phyloP scores from a whole-genome alignment of 352 stramenopile genomes.

The Phytophthora brassicae region DNA sequence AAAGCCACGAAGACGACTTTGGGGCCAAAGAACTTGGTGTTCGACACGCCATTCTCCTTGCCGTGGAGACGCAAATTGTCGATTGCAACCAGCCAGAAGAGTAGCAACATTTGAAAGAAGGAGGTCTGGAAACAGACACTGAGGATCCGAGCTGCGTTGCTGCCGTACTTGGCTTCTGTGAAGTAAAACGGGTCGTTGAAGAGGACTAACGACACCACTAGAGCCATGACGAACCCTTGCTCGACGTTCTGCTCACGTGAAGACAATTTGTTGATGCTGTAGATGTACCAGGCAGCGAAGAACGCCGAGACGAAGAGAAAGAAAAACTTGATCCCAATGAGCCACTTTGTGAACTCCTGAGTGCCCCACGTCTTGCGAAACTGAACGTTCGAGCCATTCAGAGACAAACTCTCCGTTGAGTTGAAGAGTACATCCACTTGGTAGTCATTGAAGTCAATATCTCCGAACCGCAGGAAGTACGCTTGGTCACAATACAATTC shows the following conservation, averaged over 20 bases:
- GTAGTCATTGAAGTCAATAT: slow-evolving; percentile 60
- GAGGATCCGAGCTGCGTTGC: slow-evolving; percentile 50
- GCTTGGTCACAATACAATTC: slow-evolving; percentile 37
- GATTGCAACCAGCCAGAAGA: slow-evolving; percentile 60
- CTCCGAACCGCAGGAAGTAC: slow-evolving; percentile 55
- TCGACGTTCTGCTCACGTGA: slow-evolving; percentile 58
- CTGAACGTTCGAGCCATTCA: slow-evolving; percentile 43
- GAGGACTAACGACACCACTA: slow-evolving; percentile 47
- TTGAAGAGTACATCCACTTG: slow-evolving; percentile 66
- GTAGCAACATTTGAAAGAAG: slow-evolving; percentile 62
- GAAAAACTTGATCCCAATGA: slow-evolving; percentile 61
- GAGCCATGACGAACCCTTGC: slow-evolving; percentile 52
- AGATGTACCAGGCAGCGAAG: slow-evolving; percentile 47
- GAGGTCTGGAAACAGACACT: slow-evolving; percentile 54
- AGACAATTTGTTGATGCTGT: slow-evolving; percentile 44
- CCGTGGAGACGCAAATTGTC: slow-evolving; percentile 63
- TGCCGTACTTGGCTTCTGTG: slow-evolving; percentile 46
- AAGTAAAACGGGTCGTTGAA: slow-evolving; percentile 71
- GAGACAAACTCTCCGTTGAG: slow-evolving; percentile 34
- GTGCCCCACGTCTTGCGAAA: slow-evolving; percentile 65
- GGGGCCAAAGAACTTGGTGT: slow-evolving; percentile 52
- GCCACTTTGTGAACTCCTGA: slow-evolving; percentile 51
- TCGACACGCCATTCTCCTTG: slow-evolving; percentile 49
- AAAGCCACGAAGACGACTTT: slow-evolving; percentile 52
- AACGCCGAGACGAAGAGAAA: slow-evolving; percentile 46